These are phyloP conservation scores for Porcisia hertigi DNA, from an alignment of 208 protist species.

Conservation along the genomic window DNA sequence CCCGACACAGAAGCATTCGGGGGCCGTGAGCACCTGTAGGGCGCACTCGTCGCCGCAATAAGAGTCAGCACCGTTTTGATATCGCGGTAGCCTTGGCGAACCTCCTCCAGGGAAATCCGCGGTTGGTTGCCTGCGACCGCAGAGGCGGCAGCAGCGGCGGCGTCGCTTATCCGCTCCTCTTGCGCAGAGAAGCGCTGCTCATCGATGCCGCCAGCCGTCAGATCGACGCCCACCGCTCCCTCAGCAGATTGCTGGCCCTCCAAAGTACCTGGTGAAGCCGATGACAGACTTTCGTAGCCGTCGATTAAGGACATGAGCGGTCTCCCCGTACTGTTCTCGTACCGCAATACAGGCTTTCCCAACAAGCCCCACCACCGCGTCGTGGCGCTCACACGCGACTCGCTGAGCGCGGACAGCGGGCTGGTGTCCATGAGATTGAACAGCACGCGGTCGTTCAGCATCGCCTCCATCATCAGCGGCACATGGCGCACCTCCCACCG, in stretches of 20 bases:
- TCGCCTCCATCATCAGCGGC: constrained; percentile 47
- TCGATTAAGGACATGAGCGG: constrained; percentile 16
- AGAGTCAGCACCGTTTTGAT: constrained; percentile 61
- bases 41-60: constrained; percentile 47
- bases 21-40: constrained; percentile 63
- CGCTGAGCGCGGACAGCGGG: constrained; percentile 43
- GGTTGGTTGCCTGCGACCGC: not conserved
- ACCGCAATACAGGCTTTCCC: constrained; percentile 41
- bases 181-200: not conserved
- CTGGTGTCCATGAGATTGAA: constrained; percentile 59
- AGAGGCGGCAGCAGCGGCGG: not conserved
- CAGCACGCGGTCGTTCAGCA: constrained; percentile 70
- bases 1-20: constrained; percentile 41
- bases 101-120: constrained; percentile 17
- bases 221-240: not conserved
- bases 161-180: not conserved
- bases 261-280: not conserved
- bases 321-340: constrained; percentile 25
- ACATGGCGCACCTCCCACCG: constrained; percentile 35
- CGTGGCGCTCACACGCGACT: constrained; percentile 53
- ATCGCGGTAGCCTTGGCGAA: constrained; percentile 35
- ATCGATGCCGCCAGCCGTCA: not conserved
- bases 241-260: not conserved
- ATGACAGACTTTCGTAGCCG: constrained; percentile 1
- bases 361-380: constrained; percentile 58